These are phyloP conservation scores for Tuber calosporum DNA, from an alignment of 495 filamentous ascomycete genomes.

Conservation along the genomic window DNA sequence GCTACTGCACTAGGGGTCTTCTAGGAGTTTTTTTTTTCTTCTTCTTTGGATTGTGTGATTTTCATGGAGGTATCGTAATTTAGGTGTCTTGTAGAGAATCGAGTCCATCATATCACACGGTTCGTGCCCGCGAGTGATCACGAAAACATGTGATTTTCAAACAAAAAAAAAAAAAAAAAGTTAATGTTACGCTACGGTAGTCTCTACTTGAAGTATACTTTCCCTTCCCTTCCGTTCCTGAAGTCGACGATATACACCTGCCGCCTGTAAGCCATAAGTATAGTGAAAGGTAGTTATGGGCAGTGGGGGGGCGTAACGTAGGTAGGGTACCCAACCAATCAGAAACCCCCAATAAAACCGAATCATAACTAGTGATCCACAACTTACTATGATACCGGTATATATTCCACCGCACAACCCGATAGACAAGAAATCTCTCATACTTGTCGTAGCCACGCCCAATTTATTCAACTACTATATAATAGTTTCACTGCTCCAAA, in stretches of 20 bases:
- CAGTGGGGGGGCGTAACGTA: no score
- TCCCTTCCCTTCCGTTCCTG: background rate
- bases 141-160: background rate
- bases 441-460: no score
- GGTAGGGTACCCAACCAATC: background rate
- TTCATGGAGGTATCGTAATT: no score
- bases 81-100: background rate
- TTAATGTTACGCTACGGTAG: background rate
- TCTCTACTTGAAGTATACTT: no score
- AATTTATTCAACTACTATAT: no score
- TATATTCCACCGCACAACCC: background rate
- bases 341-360: background rate
- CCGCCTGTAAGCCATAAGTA: background rate
- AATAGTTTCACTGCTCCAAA: background rate
- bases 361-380: background rate
- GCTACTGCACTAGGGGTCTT: background rate
- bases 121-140: background rate
- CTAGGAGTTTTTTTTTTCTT: no score
- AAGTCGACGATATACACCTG: background rate
- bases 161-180: background rate
- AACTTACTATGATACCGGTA: no score
- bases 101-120: background rate
- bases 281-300: no score
- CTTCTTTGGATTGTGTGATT: background rate
- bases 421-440: no score